Evolutionary conservation across 768 basidiomycete genomes (phyloP), one percentile per base, ranked within the genome.

Genomic region (Auricularia sp.): DNA sequence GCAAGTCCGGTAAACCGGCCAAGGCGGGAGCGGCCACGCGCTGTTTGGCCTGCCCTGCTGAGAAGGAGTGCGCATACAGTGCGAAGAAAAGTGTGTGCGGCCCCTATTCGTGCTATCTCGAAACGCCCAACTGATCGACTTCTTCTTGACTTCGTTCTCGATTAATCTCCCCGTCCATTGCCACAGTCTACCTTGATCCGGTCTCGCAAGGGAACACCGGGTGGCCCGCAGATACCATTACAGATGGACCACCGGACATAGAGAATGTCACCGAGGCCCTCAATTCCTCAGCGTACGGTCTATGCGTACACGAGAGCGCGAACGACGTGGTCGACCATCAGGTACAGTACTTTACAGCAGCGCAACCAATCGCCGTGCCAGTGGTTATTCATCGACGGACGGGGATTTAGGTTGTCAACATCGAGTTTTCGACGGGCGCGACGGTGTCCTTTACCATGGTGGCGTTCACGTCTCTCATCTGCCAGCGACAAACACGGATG

Each of bases 301-400:
- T 78, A 64, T 95, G 93, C 70, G 92, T 92, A 5, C 95, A 95
- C 73, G 91, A 93, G 72, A 82, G 84, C 63, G 78, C 81, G 54
- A 95, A 95, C 71, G 88, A 94, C 71, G 92, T 95, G 59, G 91
- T 89, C 70, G 92, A 95, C 75, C 86, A 95, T 68, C 92, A 94
- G 75, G 83, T 80, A 63, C 44, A 73, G 33, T 21, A 18, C 63
- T 10, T 18, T 44, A 4, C 29, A 62, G n/a, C 37, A 45, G 33
- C 56, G 34, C 34, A 35, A 29, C 54, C 24, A 0, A 51, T 39
- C 11, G 7, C 14, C 18, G 3, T 21, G 33, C 39, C 21, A 29
- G 11, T 65, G 47, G 34, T 29, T 29, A 29, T 29, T 29, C 29
- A 29, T 29, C 29, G 29, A 29, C 29, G 29, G 29, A 29, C 29